Percentiles rank a stretch among this genome's conserved stretches.
Conservation (phyloP, 805 yeast species). For the Candida michaelii region DNA sequence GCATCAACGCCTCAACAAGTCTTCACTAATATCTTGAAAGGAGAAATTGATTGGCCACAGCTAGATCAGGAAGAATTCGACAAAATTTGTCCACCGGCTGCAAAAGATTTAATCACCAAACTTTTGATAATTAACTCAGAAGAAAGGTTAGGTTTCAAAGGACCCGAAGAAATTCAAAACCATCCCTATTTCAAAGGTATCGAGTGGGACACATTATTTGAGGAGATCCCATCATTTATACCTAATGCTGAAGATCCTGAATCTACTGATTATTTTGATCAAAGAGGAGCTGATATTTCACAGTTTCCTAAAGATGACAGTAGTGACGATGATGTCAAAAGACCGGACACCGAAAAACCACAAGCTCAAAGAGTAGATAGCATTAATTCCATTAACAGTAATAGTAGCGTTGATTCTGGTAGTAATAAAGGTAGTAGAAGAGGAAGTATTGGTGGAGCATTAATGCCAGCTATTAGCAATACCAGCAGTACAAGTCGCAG, state of each 20-base stretch:
- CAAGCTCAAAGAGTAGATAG: conserved; percentile 10
- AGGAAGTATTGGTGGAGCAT: conserved; percentile 15
- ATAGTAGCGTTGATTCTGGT: conserved; percentile 6
- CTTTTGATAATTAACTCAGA: conserved; percentile 65
- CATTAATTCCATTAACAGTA: conserved; percentile 8
- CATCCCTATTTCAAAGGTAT: conserved; percentile 78
- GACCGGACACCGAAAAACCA: neutral
- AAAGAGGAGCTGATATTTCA: conserved; percentile 78
- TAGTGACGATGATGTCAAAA: conserved; percentile 24
- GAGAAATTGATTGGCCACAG: conserved; percentile 83
- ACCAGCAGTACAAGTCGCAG: conserved; percentile 14
- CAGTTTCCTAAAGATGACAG: conserved; percentile 56
- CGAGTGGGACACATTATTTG: conserved; percentile 72
- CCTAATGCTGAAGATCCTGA: conserved; percentile 81
- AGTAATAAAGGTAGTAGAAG: conserved; percentile 7
- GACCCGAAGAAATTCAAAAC: conserved; percentile 71
- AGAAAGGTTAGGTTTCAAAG: conserved; percentile 72
- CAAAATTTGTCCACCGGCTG: conserved; percentile 58
- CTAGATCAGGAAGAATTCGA: conserved; percentile 50
- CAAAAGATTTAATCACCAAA: conserved; percentile 68
- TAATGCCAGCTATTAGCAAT: conserved; percentile 21
- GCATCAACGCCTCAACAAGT: conserved; percentile 77
- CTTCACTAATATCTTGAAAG: conserved; percentile 73
- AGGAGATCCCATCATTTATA: conserved; percentile 76
- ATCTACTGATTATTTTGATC: conserved; percentile 86